Evolutionary conservation across 768 basidiomycete genomes (phyloP).

Genomic region (Kockovaella imperatae): DNA sequence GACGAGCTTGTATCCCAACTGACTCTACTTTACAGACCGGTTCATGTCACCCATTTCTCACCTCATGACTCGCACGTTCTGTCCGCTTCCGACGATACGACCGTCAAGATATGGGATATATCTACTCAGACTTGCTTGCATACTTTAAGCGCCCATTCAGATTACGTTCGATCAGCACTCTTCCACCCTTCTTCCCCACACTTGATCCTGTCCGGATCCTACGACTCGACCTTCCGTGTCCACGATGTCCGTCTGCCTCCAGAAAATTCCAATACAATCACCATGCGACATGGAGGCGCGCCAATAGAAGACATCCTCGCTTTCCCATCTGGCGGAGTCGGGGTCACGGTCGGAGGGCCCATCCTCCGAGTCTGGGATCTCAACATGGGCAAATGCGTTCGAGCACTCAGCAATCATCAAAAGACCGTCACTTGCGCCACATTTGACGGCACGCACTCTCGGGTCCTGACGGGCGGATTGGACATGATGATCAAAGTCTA

Average conservation of each 20-base stretch:
- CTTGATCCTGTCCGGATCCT: conserved; percentile 83
- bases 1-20: not conserved
- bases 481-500: conserved; percentile 99
- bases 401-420: conserved; percentile 93
- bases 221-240: conserved; percentile 81
- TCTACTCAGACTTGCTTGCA: conserved; percentile 72
- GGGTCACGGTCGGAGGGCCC: conserved; percentile 78
- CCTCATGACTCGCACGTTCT: conserved; percentile 68
- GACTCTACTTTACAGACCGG: conserved; percentile 51
- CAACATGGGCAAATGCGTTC: conserved; percentile 62
- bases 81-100: conserved; percentile 93
- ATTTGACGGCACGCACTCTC: conserved; percentile 65
- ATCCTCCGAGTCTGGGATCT: conserved; percentile 94
- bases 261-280: conserved; percentile 52
- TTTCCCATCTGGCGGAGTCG: conserved; percentile 68
- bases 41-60: conserved; percentile 91
- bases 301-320: conserved; percentile 91
- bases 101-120: conserved; percentile 88
- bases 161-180: conserved; percentile 91
- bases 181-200: conserved; percentile 74
- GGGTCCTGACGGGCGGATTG: conserved; percentile 79
- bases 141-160: conserved; percentile 78
- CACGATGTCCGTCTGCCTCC: conserved; percentile 62
- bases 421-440: conserved; percentile 88
- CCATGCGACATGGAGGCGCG: conserved; percentile 48